Evolutionary conservation across 164 flowering plant genomes (phyloP), one percentile per base, ranked within the genome.

Genomic region (Sextonia rubra): DNA sequence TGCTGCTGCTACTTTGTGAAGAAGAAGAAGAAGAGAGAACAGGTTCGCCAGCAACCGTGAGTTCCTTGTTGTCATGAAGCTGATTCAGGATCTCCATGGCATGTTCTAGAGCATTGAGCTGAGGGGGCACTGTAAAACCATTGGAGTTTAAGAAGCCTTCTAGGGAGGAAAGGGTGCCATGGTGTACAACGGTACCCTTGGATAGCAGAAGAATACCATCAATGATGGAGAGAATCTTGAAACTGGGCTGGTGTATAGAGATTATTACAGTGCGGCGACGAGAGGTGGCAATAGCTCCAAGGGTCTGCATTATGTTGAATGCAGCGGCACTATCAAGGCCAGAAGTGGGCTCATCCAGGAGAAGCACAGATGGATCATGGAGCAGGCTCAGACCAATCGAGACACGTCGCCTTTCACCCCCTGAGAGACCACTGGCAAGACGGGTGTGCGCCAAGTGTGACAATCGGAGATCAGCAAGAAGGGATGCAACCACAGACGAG

Each of bases 231-330:
- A 95, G 86, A 68, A 95, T 93, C 81, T 87, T 87, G 85, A 86
- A 93, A 69, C 97, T 90, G 1, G 99, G 99, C 71, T 95, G 99
- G 77, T 95, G 99, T 7, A 95, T 91, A 48, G 98, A 93, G 69
- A 95, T 74, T 27, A 95, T 55, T 1, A 95, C 82, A 1, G 98
- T 95, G 20, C 97, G 73, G 64, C 73, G 62, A 22, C 91, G 87
- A 0, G 91, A 75, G 14, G 47, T 71, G 0, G 90, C 82, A 3
- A 91, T 80, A 20, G 89, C 70, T 20, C 83, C 80, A 3, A 95
- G 87, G 14, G 83, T 89, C 66, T 87, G 91, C 80, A 93, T 83
- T 4, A 95, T 91, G 58, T 90, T 85, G 72, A 78, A 83, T 12
- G 99, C 99, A 0, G 99, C 93, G 0, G 81, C 73, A 62, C 94